Evolutionary conservation across 2,329 filamentous ascomycete genomes (phyloP).

Genomic region (Tolypocladium ovalisporum): DNA sequence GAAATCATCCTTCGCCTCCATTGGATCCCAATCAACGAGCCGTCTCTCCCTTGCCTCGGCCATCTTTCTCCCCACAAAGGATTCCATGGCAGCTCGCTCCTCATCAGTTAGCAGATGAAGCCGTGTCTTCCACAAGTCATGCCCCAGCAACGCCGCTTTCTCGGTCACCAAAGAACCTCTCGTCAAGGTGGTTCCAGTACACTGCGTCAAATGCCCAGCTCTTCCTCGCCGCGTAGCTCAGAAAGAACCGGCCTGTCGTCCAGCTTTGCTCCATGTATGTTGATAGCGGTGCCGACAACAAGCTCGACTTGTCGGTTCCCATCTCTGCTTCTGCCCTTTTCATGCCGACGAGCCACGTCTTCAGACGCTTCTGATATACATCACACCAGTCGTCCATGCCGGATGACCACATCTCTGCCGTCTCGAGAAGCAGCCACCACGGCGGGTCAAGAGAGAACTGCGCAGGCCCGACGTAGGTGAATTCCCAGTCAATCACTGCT

Average conservation of each 20-base stretch:
- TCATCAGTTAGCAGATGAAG: constrained; percentile 14
- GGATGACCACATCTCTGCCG: constrained; percentile 19
- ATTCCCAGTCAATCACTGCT: no score
- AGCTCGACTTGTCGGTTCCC: not conserved
- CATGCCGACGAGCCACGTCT: constrained; percentile 22
- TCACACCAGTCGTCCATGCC: constrained; percentile 18
- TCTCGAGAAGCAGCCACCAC: no score
- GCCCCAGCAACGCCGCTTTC: not conserved
- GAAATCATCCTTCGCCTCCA: not conserved
- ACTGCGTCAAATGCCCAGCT: constrained; percentile 25
- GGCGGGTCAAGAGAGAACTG: no score
- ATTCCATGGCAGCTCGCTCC: constrained; percentile 12
- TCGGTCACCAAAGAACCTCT: constrained; percentile 16
- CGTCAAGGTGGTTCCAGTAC: constrained; percentile 24
- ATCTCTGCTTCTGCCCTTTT: constrained; percentile 7
- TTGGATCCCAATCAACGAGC: not conserved
- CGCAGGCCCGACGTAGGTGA: no score
- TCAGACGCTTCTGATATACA: constrained; percentile 18
- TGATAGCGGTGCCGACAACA: constrained; percentile 10
- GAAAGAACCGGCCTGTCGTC: constrained; percentile 19
- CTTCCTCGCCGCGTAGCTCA: constrained; percentile 23
- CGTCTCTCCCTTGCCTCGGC: not conserved
- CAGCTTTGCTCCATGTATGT: constrained; percentile 24
- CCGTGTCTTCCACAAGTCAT: constrained; percentile 16
- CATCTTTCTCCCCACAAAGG: not conserved